Evolutionary conservation across 768 basidiomycete genomes (phyloP).

Genomic region (Mycena crocata): DNA sequence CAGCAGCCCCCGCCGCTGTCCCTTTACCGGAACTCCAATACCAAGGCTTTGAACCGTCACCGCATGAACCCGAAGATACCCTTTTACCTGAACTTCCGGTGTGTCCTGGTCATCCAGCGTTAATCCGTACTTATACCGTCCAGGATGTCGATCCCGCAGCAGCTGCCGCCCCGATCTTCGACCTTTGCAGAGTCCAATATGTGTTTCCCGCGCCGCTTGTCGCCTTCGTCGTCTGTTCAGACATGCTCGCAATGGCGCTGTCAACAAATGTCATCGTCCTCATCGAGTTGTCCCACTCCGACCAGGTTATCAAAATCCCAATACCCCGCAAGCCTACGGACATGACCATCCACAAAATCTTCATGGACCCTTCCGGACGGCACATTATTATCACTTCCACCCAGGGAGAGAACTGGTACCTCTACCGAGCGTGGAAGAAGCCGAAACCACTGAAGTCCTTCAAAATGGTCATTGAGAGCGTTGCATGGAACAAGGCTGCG

Average conservation of each 20-base stretch:
- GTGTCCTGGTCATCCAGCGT: constrained; percentile 22
- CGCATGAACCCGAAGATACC: constrained; percentile 63
- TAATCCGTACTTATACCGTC: constrained; percentile 11
- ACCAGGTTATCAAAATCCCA: constrained; percentile 85
- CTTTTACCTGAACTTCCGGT: constrained; percentile 48
- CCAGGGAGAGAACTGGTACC: constrained; percentile 95
- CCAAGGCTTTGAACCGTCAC: constrained; percentile 89
- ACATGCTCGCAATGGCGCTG: constrained; percentile 88
- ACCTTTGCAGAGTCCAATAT: constrained; percentile 90
- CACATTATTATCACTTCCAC: constrained; percentile 89
- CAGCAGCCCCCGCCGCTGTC: constrained; percentile 60
- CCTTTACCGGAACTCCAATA: constrained; percentile 75
- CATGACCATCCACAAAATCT: constrained; percentile 83
- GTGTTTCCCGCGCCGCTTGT: constrained; percentile 87
- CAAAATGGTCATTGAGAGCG: constrained; percentile 88
- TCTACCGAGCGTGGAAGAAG: constrained; percentile 85
- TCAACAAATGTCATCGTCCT: constrained; percentile 82
- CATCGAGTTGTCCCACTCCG: constrained; percentile 89
- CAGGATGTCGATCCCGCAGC: constrained; percentile 51
- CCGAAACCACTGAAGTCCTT: constrained; percentile 82
- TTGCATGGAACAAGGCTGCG: constrained; percentile 89
- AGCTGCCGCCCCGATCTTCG: constrained; percentile 72
- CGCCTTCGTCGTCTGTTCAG: constrained; percentile 86
- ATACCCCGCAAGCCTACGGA: constrained; percentile 82
- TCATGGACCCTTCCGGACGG: constrained; percentile 92